Evolutionary conservation across 225 moss, liverwort and hornwort species (phyloP).

Genomic region (Antitrichia curtipendula): DNA sequence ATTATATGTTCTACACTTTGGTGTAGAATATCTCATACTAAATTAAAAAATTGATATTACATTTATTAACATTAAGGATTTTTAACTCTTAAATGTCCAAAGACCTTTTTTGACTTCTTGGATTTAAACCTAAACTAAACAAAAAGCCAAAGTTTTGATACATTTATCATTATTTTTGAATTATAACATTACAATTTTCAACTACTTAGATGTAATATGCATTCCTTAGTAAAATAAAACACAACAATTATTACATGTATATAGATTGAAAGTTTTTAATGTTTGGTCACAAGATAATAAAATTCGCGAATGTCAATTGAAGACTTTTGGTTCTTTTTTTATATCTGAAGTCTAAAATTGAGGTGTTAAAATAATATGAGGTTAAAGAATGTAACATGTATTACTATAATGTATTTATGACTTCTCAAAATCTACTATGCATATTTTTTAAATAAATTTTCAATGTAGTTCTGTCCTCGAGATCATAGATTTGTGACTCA

Average conservation of each 20-base stretch:
- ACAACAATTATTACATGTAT: too few species aligned
- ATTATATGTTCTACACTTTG: background rate
- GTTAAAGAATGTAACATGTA: accelerated
- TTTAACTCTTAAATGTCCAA: background rate
- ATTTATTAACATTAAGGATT: background rate
- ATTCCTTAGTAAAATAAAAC: accelerated
- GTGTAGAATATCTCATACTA: too few species aligned
- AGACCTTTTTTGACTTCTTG: background rate
- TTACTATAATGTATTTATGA: background rate
- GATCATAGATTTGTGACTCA: background rate
- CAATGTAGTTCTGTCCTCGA: background rate
- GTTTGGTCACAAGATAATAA: too few species aligned
- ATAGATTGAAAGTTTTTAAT: background rate
- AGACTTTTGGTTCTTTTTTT: too few species aligned
- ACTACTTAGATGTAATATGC: too few species aligned
- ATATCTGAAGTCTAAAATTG: background rate
- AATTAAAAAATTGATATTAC: background rate
- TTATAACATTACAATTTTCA: background rate
- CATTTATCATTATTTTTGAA: background rate
- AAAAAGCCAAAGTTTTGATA: background rate
- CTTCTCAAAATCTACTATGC: background rate
- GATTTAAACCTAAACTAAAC: background rate
- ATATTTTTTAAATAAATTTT: background rate
- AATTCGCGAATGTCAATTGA: background rate
- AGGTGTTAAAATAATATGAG: background rate